phyloP scores from a whole-genome alignment of 345 rosid genomes.

The Pseudoturritis turrita region DNA sequence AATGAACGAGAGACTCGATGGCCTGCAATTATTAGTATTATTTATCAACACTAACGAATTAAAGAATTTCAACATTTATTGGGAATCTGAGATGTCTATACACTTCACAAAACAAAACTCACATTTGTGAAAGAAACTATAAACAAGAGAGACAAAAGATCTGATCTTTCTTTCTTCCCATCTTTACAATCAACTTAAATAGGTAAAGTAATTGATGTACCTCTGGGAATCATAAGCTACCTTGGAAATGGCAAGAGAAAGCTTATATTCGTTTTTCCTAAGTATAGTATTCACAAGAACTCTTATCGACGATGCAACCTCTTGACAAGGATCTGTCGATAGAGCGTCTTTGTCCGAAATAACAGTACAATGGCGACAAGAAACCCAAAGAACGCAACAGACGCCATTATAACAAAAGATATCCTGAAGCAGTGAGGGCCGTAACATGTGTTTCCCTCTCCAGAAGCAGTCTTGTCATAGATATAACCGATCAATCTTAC shows the following conservation, averaged over 20 bases:
- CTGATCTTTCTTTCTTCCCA: constrained; percentile 14
- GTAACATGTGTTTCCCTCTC: constrained; percentile 44
- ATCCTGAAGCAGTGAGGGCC: constrained; percentile 72
- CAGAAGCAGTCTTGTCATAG: constrained; percentile 56
- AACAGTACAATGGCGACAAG: constrained; percentile 48
- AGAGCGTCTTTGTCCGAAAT: constrained; percentile 58
- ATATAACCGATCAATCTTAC: constrained; percentile 73
- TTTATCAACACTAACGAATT: background rate
- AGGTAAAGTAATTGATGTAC: constrained; percentile 7
- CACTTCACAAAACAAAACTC: constrained; percentile 14
- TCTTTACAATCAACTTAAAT: constrained; percentile 1
- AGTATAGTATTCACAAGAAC: constrained; percentile 11
- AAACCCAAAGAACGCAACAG: constrained; percentile 55
- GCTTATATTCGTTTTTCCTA: background rate
- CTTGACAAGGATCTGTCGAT: constrained; percentile 41
- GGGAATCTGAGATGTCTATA: background rate
- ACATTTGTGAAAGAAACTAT: constrained; percentile 12
- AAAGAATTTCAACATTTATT: constrained; percentile 3
- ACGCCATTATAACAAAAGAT: constrained; percentile 73
- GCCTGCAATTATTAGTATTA: constrained; percentile 13
- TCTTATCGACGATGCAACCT: constrained; percentile 36
- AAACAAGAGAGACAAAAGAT: background rate
- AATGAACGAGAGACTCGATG: constrained; percentile 4
- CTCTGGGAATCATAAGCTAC: background rate
- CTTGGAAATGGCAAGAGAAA: background rate